Evolutionary conservation across 2,329 filamentous ascomycete genomes (phyloP), one percentile per base, ranked within the genome.

Genomic region (Colletotrichum sp.): DNA sequence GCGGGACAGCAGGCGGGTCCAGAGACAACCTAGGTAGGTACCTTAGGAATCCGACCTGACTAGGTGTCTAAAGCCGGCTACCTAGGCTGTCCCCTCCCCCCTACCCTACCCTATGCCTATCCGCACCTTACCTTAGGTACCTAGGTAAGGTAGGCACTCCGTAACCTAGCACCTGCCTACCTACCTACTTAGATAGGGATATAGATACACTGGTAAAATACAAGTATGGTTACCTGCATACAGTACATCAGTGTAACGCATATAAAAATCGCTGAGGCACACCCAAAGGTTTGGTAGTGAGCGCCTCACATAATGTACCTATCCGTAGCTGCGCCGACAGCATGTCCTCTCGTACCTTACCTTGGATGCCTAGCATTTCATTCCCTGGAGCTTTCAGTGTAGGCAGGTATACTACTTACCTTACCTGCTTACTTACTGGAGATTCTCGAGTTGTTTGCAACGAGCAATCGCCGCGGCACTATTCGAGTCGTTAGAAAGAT

Each of bases 1-100:
- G 74, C 74, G 66, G 74, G 66, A 71, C 71, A 76, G 74, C 71
- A 24, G 74, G 71, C 60, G 68, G 67, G 67, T 66, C 28, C 26
- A 55, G 73, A 48, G 18, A 72, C 63, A 67, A 52, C 43, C 43
- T 52, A 15, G 34, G 36, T 52, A 48, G 43, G 18, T n/a, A 43
- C 38, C 38, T 43, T 18, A 43, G 43, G n/a, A 48, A 61, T 60
- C 21, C 66, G 18, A 69, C 69, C 21, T 61, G 15, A 69, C 69
- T n/a, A 32, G 58, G 64, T 73, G 63, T 64, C 68, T 58, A 38
- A 58, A 68, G 48, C 64, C 64, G 34, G 36, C 63, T 66, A 36
- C 32, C 32, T 32, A n/a, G 26, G 16, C 36, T 38, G 16, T 18
- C 13, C 32, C 13, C 36, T 16, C 36, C 36, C 36, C 16, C 36